Percentiles rank a stretch among this genome's conserved stretches.
Evolutionary conservation across 192 early-diverging fungal species (phyloP).

Genomic region (Coemansia umbellata): DNA sequence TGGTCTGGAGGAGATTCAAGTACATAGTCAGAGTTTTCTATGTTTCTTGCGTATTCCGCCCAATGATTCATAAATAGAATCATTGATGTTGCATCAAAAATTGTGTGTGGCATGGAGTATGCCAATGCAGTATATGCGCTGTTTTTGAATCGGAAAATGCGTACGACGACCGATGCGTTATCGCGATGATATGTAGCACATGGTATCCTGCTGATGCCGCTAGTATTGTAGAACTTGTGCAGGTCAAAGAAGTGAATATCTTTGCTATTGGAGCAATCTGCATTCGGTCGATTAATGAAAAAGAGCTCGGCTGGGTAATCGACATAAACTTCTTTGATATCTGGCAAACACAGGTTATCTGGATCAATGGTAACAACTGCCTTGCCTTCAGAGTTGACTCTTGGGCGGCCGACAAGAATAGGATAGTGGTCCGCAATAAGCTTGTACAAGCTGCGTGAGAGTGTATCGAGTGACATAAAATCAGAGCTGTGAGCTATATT

Average conservation of each 20-base stretch:
- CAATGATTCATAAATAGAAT: constrained; percentile 30
- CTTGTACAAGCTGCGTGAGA: constrained; percentile 19
- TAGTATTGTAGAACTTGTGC: constrained; percentile 21
- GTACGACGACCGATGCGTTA: constrained; percentile 18
- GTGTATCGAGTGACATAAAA: constrained; percentile 24
- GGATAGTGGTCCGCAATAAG: constrained; percentile 39
- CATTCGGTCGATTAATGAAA: no score
- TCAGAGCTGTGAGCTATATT: background rate
- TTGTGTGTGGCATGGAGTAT: constrained; percentile 25
- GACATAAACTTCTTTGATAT: constrained; percentile 21
- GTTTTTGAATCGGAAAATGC: constrained; percentile 27
- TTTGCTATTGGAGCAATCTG: no score
- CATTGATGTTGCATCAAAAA: constrained; percentile 30
- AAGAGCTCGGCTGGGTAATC: constrained; percentile 19
- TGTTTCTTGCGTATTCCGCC: constrained; percentile 36
- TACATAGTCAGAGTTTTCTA: constrained; percentile 3
- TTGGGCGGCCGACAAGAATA: constrained; percentile 25
- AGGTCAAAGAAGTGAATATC: constrained; percentile 37
- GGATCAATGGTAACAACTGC: constrained; percentile 27
- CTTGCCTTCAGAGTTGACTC: constrained; percentile 13
- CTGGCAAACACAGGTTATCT: constrained; percentile 23
- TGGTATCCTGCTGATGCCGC: constrained; percentile 19
- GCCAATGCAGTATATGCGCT: constrained; percentile 32
- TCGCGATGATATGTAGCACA: constrained; percentile 33
- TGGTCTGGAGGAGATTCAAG: constrained; percentile 16